These are phyloP conservation scores for Phycomyces nitens DNA, from an alignment of 192 early-diverging fungal species.

Conservation along the genomic window DNA sequence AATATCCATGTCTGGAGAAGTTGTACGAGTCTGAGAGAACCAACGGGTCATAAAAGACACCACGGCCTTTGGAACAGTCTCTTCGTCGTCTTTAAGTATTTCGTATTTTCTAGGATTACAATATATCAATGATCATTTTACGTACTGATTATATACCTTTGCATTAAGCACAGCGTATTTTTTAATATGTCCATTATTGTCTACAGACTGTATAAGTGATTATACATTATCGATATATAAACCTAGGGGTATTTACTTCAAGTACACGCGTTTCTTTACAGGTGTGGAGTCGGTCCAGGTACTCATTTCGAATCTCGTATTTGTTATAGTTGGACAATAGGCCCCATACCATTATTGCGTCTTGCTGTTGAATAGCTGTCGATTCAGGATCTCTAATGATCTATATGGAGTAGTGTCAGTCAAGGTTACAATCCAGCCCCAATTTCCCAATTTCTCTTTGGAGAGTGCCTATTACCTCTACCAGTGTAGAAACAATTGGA, in stretches of 20 bases:
- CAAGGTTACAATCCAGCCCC: background rate
- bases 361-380: background rate
- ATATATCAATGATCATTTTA: background rate
- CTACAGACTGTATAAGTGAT: background rate
- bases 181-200: constrained; percentile 16
- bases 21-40: constrained; percentile 9
- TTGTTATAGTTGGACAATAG: constrained; percentile 60
- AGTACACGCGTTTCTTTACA: constrained; percentile 34
- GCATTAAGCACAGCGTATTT: background rate
- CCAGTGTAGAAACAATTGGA: constrained; percentile 40
- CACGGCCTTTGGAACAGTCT: constrained; percentile 19
- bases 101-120: constrained; percentile 33
- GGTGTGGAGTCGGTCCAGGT: constrained; percentile 34
- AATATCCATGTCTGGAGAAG: constrained; percentile 3
- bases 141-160: background rate
- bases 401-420: constrained; percentile 11
- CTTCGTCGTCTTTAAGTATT: constrained; percentile 46
- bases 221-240: background rate
- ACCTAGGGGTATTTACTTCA: constrained; percentile 19
- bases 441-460: background rate
- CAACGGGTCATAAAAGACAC: constrained; percentile 19
- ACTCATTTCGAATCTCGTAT: constrained; percentile 48
- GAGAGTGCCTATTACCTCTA: constrained; percentile 29
- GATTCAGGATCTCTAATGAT: constrained; percentile 32
- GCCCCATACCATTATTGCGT: constrained; percentile 42